Evolutionary conservation across 768 basidiomycete species (phyloP).

Genomic region (Podaxis rugospora): DNA sequence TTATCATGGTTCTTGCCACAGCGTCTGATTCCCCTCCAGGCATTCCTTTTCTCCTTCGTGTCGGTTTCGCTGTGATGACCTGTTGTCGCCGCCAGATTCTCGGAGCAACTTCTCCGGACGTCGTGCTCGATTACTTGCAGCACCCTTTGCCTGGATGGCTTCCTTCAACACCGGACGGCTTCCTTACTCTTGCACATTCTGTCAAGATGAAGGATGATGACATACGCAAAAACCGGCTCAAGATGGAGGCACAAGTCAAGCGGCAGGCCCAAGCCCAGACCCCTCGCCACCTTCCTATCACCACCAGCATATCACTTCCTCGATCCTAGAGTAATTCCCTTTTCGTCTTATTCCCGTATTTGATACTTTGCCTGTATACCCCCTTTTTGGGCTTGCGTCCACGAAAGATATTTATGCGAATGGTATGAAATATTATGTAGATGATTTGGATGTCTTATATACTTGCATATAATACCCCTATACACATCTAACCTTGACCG

Average conservation of each 20-base stretch:
- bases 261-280: constrained; percentile 47
- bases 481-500: background rate
- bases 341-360: background rate
- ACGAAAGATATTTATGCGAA: background rate
- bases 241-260: constrained; percentile 72
- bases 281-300: constrained; percentile 20
- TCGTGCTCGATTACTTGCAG: constrained; percentile 43
- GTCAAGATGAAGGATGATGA: constrained; percentile 80
- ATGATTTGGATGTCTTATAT: background rate
- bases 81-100: constrained; percentile 58
- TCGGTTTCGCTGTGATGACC: constrained; percentile 60
- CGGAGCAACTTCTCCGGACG: constrained; percentile 41
- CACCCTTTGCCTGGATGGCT: constrained; percentile 50
- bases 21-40: constrained; percentile 35
- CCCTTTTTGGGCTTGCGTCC: background rate
- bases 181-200: constrained; percentile 56
- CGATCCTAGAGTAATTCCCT: background rate
- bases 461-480: background rate
- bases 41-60: constrained; percentile 67
- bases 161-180: constrained; percentile 55
- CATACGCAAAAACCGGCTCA: constrained; percentile 66
- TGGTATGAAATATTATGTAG: background rate
- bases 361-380: background rate
- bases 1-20: background rate
- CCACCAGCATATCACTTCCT: constrained; percentile 4